phyloP scores from a whole-genome alignment of 495 filamentous ascomycete genomes.

The Lasiosphaeria ovina region DNA sequence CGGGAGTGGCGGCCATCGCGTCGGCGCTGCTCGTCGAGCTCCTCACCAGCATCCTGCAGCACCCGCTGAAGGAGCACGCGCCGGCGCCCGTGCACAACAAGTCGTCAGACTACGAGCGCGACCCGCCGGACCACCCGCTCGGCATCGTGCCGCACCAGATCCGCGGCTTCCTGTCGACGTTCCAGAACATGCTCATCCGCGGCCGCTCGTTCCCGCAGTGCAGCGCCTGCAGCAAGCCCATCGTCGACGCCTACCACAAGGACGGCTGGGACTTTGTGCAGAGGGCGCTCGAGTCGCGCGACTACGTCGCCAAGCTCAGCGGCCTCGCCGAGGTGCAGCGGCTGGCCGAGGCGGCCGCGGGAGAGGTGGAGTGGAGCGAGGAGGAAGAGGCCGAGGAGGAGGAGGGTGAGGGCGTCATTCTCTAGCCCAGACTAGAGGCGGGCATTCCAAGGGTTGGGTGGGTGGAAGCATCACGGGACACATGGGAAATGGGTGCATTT shows the following conservation, averaged over 20 bases:
- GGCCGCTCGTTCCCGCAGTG: slow-evolving; percentile 86
- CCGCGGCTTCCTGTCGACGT: slow-evolving; percentile 83
- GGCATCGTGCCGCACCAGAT: slow-evolving; percentile 91
- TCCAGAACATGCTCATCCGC: slow-evolving; percentile 77
- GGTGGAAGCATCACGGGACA: too few relatives aligned
- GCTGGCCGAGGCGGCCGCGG: slow-evolving; percentile 59
- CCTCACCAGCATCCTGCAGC: slow-evolving; percentile 82
- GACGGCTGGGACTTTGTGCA: slow-evolving; percentile 88
- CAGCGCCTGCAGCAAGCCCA: slow-evolving; percentile 80
- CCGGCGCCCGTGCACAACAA: slow-evolving; percentile 42
- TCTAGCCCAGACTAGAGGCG: slow-evolving; percentile 12
- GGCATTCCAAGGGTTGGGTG: neutral
- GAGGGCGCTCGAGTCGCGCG: slow-evolving; percentile 75
- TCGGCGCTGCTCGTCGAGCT: slow-evolving; percentile 91
- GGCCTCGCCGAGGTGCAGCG: slow-evolving; percentile 90
- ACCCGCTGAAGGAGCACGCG: slow-evolving; percentile 64
- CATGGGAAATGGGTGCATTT: too few relatives aligned
- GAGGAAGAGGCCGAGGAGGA: slow-evolving; percentile 44
- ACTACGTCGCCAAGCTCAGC: slow-evolving; percentile 87
- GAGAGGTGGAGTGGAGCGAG: slow-evolving; percentile 47
- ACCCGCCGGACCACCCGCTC: slow-evolving; percentile 66
- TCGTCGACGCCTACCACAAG: slow-evolving; percentile 67
- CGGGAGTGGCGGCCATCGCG: slow-evolving; percentile 86
- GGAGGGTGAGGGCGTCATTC: slow-evolving; percentile 45
- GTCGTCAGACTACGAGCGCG: slow-evolving; percentile 48